Evolutionary conservation across 352 stramenopile genomes (phyloP).

Genomic region (Phytophthora citricola): DNA sequence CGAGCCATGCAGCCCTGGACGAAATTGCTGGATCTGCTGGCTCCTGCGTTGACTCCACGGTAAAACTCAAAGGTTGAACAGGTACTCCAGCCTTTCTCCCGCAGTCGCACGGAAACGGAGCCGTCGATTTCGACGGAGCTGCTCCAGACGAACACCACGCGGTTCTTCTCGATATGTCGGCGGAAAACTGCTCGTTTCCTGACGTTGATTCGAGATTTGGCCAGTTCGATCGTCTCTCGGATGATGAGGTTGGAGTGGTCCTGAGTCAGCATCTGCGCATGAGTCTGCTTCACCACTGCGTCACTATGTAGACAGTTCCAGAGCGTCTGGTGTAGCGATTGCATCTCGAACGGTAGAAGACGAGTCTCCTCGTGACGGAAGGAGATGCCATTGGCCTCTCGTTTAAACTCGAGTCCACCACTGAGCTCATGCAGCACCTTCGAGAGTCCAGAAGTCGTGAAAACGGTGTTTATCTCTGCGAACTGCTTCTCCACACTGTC

Average conservation of each 20-base stretch:
- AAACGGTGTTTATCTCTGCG: slow-evolving; percentile 13
- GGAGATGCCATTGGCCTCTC: slow-evolving; percentile 21
- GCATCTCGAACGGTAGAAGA: slow-evolving; percentile 29
- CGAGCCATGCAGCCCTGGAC: slow-evolving; percentile 23
- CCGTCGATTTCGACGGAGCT: slow-evolving; percentile 38
- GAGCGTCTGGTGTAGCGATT: slow-evolving; percentile 17
- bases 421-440: slow-evolving; percentile 15
- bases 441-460: slow-evolving; percentile 32
- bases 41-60: slow-evolving; percentile 13
- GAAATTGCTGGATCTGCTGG: slow-evolving; percentile 17
- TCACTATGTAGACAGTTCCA: slow-evolving; percentile 31
- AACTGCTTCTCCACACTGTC: slow-evolving; percentile 20
- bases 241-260: slow-evolving; percentile 36
- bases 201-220: slow-evolving; percentile 21
- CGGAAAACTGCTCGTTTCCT: slow-evolving; percentile 32
- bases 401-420: slow-evolving; percentile 35
- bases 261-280: slow-evolving; percentile 9
- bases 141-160: slow-evolving; percentile 42
- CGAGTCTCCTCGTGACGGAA: slow-evolving; percentile 37
- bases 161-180: slow-evolving; percentile 32
- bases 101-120: slow-evolving; percentile 32
- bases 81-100: slow-evolving; percentile 40
- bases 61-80: slow-evolving; percentile 37
- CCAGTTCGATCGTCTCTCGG: slow-evolving; percentile 27
- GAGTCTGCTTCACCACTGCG: neutral